Evolutionary conservation across 495 filamentous ascomycete genomes (phyloP).

Genomic region (Aspergillus nanangensis): DNA sequence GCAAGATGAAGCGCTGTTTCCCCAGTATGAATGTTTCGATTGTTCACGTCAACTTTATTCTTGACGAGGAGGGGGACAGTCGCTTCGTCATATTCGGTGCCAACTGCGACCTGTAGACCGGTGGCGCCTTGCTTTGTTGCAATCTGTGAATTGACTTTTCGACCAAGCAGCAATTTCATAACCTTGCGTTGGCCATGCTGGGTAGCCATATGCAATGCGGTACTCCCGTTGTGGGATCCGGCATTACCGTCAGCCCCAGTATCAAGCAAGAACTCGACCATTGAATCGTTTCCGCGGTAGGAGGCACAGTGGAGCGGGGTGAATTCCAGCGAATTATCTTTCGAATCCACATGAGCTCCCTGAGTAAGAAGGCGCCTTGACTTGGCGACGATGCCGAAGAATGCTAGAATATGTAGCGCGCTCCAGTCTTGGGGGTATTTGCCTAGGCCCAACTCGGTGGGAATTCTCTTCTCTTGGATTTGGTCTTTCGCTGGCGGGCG

Average conservation of each 20-base stretch:
- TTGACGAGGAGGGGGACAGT: conserved; percentile 26
- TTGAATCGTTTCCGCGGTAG: conserved; percentile 30
- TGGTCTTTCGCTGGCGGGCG: conserved; percentile 18
- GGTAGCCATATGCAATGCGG: conserved; percentile 26
- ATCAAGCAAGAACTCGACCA: conserved; percentile 32
- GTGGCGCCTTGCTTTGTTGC: conserved; percentile 15
- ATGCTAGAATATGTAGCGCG: conserved; percentile 25
- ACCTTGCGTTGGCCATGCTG: conserved; percentile 23
- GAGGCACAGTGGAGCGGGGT: conserved; percentile 36
- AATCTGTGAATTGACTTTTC: conserved; percentile 13
- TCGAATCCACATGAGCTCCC: conserved; percentile 19
- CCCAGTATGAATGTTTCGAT: conserved; percentile 22
- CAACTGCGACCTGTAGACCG: conserved; percentile 24
- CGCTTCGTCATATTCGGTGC: conserved; percentile 24
- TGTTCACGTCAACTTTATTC: conserved; percentile 18
- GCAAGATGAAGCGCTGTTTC: conserved; percentile 33
- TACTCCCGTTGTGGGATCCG: conserved; percentile 14
- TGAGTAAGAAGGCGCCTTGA: conserved; percentile 25
- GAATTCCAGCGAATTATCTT: conserved; percentile 18
- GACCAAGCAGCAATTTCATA: conserved; percentile 22
- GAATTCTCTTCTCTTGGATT: conserved; percentile 10
- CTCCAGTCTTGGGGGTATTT: conserved; percentile 27
- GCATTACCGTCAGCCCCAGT: conserved; percentile 23
- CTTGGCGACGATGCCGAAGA: conserved; percentile 21
- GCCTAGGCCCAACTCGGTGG: conserved; percentile 18